phyloP scores from a whole-genome alignment of 1,284 basidiomycete species.

The Mycena citricolor region DNA sequence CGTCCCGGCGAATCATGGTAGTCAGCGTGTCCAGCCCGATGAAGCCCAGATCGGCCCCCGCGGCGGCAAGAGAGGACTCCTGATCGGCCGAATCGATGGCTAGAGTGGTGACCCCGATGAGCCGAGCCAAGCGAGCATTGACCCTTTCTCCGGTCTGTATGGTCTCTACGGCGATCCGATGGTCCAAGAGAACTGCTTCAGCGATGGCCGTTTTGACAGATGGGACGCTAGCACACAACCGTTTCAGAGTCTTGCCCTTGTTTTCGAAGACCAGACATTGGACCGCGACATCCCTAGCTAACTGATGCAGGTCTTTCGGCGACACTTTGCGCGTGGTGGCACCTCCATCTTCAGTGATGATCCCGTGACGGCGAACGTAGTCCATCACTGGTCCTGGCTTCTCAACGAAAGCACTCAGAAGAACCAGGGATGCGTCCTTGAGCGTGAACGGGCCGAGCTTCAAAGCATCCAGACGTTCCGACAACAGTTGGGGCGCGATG shows the following conservation, averaged over 20 bases:
- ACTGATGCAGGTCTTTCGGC: slow-evolving; percentile 11
- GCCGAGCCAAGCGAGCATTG: no score
- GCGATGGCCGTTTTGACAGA: slow-evolving; percentile 43
- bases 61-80: no score
- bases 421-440: slow-evolving; percentile 58
- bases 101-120: no score
- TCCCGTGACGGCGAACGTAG: slow-evolving; percentile 46
- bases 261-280: slow-evolving; percentile 13
- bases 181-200: slow-evolving; percentile 44
- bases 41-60: slow-evolving; percentile 38
- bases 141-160: slow-evolving; percentile 45
- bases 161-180: slow-evolving; percentile 52
- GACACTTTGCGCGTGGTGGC: slow-evolving; percentile 42
- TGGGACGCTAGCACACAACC: slow-evolving; percentile 47
- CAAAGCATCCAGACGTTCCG: slow-evolving; percentile 46
- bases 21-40: slow-evolving; percentile 68
- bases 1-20: slow-evolving; percentile 69
- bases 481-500: slow-evolving; percentile 34
- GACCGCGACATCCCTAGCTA: slow-evolving; percentile 56
- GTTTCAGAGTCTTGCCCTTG: slow-evolving; percentile 64
- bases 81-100: no score
- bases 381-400: slow-evolving; percentile 50
- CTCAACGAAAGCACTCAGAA: slow-evolving; percentile 70
- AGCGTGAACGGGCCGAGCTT: slow-evolving; percentile 54
- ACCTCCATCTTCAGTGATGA: slow-evolving; percentile 36